A percentile compares a stretch with the other conserved stretches of the same genome.
These are phyloP conservation scores for Leccinum pachyderme DNA, from an alignment of 1,284 basidiomycete genomes.

Conservation along the genomic window DNA sequence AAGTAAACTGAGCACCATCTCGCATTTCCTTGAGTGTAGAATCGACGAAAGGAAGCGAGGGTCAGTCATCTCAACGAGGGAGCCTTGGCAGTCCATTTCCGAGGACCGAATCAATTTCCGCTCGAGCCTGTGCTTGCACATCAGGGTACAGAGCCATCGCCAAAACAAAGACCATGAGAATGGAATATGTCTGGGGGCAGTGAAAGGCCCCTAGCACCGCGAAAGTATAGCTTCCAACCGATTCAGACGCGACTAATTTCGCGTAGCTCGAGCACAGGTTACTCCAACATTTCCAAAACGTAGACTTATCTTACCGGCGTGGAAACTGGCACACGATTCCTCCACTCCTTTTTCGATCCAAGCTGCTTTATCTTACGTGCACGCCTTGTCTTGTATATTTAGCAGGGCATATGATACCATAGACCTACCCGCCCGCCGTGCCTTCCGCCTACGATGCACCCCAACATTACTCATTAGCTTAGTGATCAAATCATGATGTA, in stretches of 20 bases:
- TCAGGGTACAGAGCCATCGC: constrained; percentile 47
- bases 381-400: constrained; percentile 7
- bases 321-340: constrained; percentile 22
- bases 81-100: constrained; percentile 33
- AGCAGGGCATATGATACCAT: constrained; percentile 23
- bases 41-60: constrained; percentile 42
- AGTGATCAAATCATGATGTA: background rate
- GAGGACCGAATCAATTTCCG: constrained; percentile 43
- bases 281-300: background rate
- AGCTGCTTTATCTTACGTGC: constrained; percentile 8
- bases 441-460: constrained; percentile 16
- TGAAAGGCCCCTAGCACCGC: constrained; percentile 2
- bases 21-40: constrained; percentile 50
- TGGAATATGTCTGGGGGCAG: constrained; percentile 40
- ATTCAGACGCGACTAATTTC: constrained; percentile 21
- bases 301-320: constrained; percentile 12
- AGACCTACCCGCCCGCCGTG: constrained; percentile 19
- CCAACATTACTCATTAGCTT: background rate
- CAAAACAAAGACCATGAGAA: constrained; percentile 46
- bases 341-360: constrained; percentile 20
- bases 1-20: constrained; percentile 48
- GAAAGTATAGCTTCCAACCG: constrained; percentile 13
- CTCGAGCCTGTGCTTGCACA: constrained; percentile 26
- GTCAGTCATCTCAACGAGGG: constrained; percentile 40
- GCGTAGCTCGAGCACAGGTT: background rate